Conservation (phyloP, 2,329 filamentous ascomycete species). For the Ustulina deusta region DNA sequence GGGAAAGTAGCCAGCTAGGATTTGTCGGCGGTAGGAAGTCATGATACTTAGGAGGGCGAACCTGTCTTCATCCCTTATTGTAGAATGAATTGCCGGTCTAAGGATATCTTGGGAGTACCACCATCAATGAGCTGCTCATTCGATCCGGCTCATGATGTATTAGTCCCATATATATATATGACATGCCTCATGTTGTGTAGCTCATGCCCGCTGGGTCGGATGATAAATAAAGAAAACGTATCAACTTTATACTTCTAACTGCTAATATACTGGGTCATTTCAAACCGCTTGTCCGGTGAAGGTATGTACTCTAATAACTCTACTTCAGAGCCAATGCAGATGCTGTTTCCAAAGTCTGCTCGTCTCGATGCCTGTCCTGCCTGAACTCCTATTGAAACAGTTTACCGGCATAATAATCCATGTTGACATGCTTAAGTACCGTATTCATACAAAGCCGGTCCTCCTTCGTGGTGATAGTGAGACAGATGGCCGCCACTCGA, state of each 20-base stretch:
- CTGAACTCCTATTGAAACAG: constrained; percentile 14
- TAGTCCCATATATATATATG: no score
- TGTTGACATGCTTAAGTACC: constrained; percentile 7
- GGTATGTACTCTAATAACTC: constrained; percentile 1
- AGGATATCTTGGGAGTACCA: background rate
- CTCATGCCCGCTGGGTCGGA: background rate
- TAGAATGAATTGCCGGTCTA: background rate
- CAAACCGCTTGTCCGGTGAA: background rate
- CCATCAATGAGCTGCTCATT: background rate
- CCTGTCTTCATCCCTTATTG: background rate
- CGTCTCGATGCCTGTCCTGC: background rate
- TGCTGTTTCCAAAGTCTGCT: constrained; percentile 14
- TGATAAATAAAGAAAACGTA: background rate
- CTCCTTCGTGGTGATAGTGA: constrained; percentile 6
- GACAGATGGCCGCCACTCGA: constrained; percentile 8
- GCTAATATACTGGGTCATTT: background rate
- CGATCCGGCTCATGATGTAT: background rate
- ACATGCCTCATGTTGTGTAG: background rate
- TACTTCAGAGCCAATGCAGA: constrained; percentile 6
- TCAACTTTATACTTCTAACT: constrained; percentile 8
- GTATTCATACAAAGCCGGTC: constrained; percentile 19
- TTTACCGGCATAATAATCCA: background rate
- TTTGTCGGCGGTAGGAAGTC: background rate
- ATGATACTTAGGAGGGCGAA: no score
- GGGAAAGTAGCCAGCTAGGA: background rate